Percentiles rank a stretch among this genome's conserved stretches.
Evolutionary conservation across 208 protist species (phyloP).

Genomic region (Trypanosomatidae sp.): DNA sequence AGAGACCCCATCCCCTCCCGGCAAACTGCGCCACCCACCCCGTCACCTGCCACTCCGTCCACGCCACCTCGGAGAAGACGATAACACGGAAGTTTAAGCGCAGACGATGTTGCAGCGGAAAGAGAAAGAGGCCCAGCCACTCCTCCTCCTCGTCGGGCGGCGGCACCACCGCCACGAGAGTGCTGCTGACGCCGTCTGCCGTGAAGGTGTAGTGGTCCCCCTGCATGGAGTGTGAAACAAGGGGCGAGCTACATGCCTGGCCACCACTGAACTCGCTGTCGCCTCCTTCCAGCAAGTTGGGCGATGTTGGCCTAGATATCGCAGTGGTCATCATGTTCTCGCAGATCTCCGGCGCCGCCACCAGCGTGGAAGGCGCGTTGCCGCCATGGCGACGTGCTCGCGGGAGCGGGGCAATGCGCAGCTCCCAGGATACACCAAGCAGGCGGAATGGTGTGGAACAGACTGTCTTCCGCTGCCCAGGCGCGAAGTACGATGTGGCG

Average conservation of each 20-base stretch:
- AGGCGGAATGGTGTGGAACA: constrained; percentile 62
- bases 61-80: constrained; percentile 65
- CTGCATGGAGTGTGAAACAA: constrained; percentile 5
- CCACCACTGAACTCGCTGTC: background rate
- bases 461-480: constrained; percentile 51
- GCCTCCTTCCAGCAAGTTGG: background rate
- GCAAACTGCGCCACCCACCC: constrained; percentile 52
- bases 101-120: constrained; percentile 43
- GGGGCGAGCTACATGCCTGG: constrained; percentile 4
- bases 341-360: constrained; percentile 4
- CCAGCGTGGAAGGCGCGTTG: constrained; percentile 1
- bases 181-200: background rate
- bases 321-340: constrained; percentile 10
- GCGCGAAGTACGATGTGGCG: constrained; percentile 52
- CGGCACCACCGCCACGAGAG: background rate
- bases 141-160: constrained; percentile 34
- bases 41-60: constrained; percentile 67
- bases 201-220: background rate
- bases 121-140: constrained; percentile 70
- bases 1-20: constrained; percentile 73
- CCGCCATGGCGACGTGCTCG: background rate
- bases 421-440: constrained; percentile 59
- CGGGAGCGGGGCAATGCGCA: constrained; percentile 54
- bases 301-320: background rate
- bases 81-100: constrained; percentile 77